Evolutionary conservation across 352 stramenopile species (phyloP), one percentile per base, ranked within the genome.

Genomic region (Globisporangium yorkense): DNA sequence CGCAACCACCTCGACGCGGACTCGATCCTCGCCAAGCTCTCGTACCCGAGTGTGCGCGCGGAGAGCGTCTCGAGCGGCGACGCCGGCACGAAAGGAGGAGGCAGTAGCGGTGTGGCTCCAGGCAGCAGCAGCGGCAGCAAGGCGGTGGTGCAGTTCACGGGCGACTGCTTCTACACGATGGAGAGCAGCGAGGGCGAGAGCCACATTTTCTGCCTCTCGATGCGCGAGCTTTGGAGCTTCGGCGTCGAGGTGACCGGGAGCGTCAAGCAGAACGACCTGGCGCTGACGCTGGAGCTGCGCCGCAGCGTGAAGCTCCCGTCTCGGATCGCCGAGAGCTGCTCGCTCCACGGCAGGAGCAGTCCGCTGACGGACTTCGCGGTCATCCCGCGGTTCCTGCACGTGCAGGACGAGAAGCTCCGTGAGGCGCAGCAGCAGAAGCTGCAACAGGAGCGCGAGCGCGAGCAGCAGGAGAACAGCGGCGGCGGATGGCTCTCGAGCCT

Each of bases 1-100:
- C 72, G 85, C 12, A 85, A 94, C 64, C 80, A 90, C 58, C 62
- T 94, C 50, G 82, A 91, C 45, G 75, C 83, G 13, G 69, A 85
- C 29, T 86, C 79, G 9, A 61, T 86, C 9, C 60, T 89, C 29
- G 68, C 77, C 5, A 55, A 69, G 41, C 57, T 92, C 2, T 56
- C 74, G 43, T 87, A 84, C 27, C 57, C 68, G 1, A 71, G 65
- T 31, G 65, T 68, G 6, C 52, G 33, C 4, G 27, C 2, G 12
- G 37, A n/a, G 52, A 56, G 21, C 29, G 44, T 20, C 7, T 2
- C 29, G 37, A 10, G 12, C 20, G 18, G 21, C 18, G 2, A 16
- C 20, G 24, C 24, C 24, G 24, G 24, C 24, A 1, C 24, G 24
- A 27, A 27, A 27, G 24, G 24, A 27, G 24, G 24, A 27, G 24